Evolutionary conservation across 1,284 basidiomycete genomes (phyloP).

Genomic region (Cerioporus squamosus): DNA sequence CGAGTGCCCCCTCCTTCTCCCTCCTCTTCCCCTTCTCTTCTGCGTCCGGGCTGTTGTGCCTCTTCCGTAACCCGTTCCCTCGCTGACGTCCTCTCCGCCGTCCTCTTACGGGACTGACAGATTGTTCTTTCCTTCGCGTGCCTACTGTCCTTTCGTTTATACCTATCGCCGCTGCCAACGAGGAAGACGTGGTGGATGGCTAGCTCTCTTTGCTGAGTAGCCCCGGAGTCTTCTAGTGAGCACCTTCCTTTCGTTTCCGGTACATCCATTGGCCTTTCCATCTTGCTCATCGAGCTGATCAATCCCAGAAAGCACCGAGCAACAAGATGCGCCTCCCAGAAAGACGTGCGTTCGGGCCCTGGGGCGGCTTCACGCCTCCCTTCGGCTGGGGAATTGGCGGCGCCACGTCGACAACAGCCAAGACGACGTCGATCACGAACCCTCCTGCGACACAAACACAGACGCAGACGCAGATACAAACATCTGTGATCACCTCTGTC

Average conservation of each 20-base stretch:
- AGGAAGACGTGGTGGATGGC: no score
- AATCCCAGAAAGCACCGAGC: no score
- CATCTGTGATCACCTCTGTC: slow-evolving; percentile 6
- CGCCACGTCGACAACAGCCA: no score
- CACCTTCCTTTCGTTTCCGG: no score
- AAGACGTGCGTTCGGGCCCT: background rate
- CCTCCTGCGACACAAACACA: background rate
- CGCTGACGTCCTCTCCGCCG: background rate
- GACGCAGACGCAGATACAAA: background rate
- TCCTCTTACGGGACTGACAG: background rate
- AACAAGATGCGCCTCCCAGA: background rate
- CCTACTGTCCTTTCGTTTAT: background rate
- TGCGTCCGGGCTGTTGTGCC: no score
- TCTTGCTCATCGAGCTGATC: no score
- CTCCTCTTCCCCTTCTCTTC: no score
- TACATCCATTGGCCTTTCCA: no score
- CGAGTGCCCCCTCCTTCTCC: no score
- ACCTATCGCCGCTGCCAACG: no score
- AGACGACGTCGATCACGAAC: background rate
- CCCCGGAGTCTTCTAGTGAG: no score
- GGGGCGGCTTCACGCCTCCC: background rate
- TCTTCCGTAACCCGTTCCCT: background rate
- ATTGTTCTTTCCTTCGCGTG: background rate
- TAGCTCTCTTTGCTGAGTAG: no score
- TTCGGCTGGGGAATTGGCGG: background rate